Base-by-base conservation (phyloP, 2,329 filamentous ascomycete species). In the Pseudonectria buxi region DNA sequence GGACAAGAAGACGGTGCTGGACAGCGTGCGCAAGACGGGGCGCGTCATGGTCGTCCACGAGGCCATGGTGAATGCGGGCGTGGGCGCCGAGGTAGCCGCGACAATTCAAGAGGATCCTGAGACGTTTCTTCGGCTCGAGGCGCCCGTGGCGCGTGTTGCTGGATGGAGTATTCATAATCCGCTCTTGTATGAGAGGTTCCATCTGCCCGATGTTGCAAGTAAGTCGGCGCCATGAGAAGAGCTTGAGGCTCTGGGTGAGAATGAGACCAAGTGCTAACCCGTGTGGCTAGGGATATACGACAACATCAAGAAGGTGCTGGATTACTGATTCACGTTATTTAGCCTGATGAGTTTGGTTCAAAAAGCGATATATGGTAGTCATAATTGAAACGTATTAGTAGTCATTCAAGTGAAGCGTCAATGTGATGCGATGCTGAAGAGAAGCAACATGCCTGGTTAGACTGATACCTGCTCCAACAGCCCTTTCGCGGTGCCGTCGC, bases 151-250 rank as follows among this genome's bases (percentile, higher is more conserved):
- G 46, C 75, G 89, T 32, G 81, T 95, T 5, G 85, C 86, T 4
- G 88, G 89, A n/a, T 94, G 86, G 85, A 86, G 82, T 55, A 88
- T 85, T 34, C 89, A 90, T 57, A 81, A 80, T 24, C 83, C 86
- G 1, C 61, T 95, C 53, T 59, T 82, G 25, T 95, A 78, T 61
- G 89, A 95, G 61, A 78, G 72, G 55, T 86, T 86, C 45, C 81
- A 88, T 55, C 69, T 94, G 36, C 89, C 89, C 0, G 89, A 95
- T 62, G 82, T 94, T 51, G 77, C 85, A 11, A 80, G 88, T 94
- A 67, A 79, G 86, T 83, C n/a, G n/a, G n/a, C n/a, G n/a, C n/a
- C n/a, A n/a, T n/a, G n/a, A n/a, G n/a, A n/a, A n/a, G n/a, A n/a
- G n/a, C n/a, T n/a, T n/a, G n/a, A n/a, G n/a, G n/a, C n/a, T n/a